Base-by-base conservation (phyloP, 2,329 filamentous ascomycete genomes). In the Aspergillus ruber region DNA sequence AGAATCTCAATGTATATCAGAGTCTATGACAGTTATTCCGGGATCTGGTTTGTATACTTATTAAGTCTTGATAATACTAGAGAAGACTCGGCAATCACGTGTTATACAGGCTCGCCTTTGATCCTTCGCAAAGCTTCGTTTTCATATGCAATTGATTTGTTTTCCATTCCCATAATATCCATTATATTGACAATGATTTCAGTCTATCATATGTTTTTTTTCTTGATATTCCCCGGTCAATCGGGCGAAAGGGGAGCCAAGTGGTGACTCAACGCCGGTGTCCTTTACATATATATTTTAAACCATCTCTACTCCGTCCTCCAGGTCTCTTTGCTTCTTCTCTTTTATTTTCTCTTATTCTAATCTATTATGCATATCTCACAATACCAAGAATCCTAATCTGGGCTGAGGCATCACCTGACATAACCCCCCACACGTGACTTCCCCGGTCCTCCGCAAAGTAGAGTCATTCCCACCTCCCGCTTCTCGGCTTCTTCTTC, bases 221-320 rank as follows among this genome's bases (percentile, higher is more conserved):
- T 8, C 20, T 20, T 43, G 15, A 39, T 38, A 8, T 21, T 41
- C 20, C 45, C 49, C 50, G 48, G 47, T 48, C 44, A 42, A 33
- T 60, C 60, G 60, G 61, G 54, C 54, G 52, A 62, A 59, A 53
- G 61, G 59, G 59, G 59, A 50, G 59, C 56, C 55, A 40, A 27
- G 15, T 18, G 33, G 33, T 36, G 33, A 36, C 33, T 36, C 33
- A 36, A 18, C 33, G 33, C 33, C 17, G 33, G n/a, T 4, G 8
- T 36, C n/a, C 33, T n/a, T n/a, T 21, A 21, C 17, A 36, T 36
- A 15, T 36, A 36, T 17, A 18, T 10, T 6, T n/a, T 3, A 4
- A 4, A 6, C 33, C n/a, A 18, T 39, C 18, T 17, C 9, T 39
- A 15, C 17, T 18, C 8, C 18, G 21, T 21, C 21, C 21, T 21